Evolutionary conservation across 1,139 yeast species (phyloP), one percentile per base, ranked within the genome.

Genomic region (Yamadazyma blattariae): DNA sequence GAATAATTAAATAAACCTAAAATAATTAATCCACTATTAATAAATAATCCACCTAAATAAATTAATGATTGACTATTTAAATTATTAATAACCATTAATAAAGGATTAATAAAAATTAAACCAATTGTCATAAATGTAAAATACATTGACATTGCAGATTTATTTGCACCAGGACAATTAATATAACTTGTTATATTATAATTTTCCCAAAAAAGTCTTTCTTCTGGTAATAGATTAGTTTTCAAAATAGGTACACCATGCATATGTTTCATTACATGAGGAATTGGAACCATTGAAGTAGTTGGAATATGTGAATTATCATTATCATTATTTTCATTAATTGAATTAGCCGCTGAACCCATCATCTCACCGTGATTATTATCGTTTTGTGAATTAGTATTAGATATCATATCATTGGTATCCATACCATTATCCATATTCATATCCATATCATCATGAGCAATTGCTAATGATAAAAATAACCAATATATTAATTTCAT

Each of bases 141-240:
- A 51, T 90, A 97, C 32, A 70, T 51, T 48, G 69, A 65, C 31
- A 90, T 62, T 2, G 81, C 72, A n/a, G 67, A 43, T 41, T 75
- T 72, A 45, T 73, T 73, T 4, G 67, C 57, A 1, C 72, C 53
- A 1, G 72, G 74, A n/a, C 77, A 61, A 10, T 74, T 78, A 59
- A 87, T 77, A 56, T 74, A 89, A 11, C 88, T 83, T 6, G 94
- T 82, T n/a, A 95, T 78, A 51, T 85, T 79, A 59, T 88, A 90
- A 25, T 60, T 57, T 37, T 80, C 82, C 97, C 97, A 90, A 57
- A 72, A 89, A 18, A 71, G 57, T 37, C 79, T 65, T 57, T 89
- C 96, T 36, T 79, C 83, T 0, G 92, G 85, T 26, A 79, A 71
- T 32, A 89, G 65, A 20, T 76, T 52, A 1, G 87, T 84, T 33